These are phyloP conservation scores for Coemansia sp. DNA, from an alignment of 192 early-diverging fungal species.

Conservation along the genomic window DNA sequence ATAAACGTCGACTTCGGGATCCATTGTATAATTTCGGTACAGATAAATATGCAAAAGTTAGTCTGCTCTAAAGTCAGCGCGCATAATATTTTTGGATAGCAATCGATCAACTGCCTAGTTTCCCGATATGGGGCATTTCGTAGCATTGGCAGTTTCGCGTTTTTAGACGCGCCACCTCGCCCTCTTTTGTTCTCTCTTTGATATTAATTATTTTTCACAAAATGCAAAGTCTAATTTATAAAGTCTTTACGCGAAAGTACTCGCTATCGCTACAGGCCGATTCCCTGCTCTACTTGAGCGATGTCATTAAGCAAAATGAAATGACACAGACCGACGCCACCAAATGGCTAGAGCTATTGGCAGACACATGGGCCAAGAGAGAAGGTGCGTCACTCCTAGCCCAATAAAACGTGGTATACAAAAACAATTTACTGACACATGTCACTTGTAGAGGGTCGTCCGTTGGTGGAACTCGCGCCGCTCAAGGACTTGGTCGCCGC, in stretches of 20 bases:
- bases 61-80: not conserved
- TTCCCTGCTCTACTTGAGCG: conserved; percentile 69
- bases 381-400: conserved; percentile 60
- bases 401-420: conserved; percentile 2
- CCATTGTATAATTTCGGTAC: conserved; percentile 10
- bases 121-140: not conserved
- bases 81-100: conserved; percentile 4
- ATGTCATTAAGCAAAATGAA: conserved; percentile 57
- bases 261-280: conserved; percentile 78
- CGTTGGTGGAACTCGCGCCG: conserved; percentile 51
- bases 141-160: too few relatives aligned
- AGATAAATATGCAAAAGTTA: not conserved
- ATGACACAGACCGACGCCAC: conserved; percentile 57
- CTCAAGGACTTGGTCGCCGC: conserved; percentile 42
- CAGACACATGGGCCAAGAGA: conserved; percentile 70
- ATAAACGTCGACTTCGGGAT: conserved; percentile 61
- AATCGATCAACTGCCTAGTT: conserved; percentile 6
- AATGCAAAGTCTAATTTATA: conserved; percentile 65
- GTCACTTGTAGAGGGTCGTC: conserved; percentile 21
- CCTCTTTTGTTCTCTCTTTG: not conserved
- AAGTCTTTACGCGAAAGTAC: conserved; percentile 78
- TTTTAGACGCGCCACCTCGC: not conserved
- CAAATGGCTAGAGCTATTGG: conserved; percentile 71
- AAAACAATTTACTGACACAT: not conserved
- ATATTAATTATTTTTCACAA: too few relatives aligned